These are phyloP conservation scores for Sarocladiaceae sp. DNA, from an alignment of 2,329 filamentous ascomycete species.

Conservation along the genomic window DNA sequence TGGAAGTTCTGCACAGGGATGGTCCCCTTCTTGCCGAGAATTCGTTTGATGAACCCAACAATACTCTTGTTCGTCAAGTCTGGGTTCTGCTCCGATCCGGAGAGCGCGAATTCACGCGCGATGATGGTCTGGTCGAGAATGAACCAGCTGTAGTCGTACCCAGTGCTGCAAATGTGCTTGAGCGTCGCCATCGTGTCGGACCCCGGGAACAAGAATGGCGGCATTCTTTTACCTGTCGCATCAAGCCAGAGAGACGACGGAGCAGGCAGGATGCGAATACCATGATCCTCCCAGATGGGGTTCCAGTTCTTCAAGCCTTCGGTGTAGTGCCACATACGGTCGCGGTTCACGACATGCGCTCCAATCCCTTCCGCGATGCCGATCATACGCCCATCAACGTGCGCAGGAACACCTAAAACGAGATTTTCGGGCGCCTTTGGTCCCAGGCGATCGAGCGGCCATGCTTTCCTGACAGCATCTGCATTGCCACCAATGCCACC, in stretches of 20 bases:
- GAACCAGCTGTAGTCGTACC: slow-evolving; percentile 62
- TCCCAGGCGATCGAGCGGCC: slow-evolving; percentile 54
- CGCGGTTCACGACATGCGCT: slow-evolving; percentile 53
- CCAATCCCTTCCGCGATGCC: slow-evolving; percentile 49
- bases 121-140: slow-evolving; percentile 55
- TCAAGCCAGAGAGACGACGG: slow-evolving; percentile 62
- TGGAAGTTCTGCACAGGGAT: slow-evolving; percentile 53
- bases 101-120: slow-evolving; percentile 57
- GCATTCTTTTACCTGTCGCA: slow-evolving; percentile 53
- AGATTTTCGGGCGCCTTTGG: slow-evolving; percentile 51
- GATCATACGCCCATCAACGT: slow-evolving; percentile 63
- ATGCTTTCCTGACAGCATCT: slow-evolving; percentile 54
- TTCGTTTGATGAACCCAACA: slow-evolving; percentile 45
- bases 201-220: slow-evolving; percentile 52
- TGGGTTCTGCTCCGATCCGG: slow-evolving; percentile 60
- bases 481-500: slow-evolving; percentile 59
- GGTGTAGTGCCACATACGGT: slow-evolving; percentile 65
- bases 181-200: slow-evolving; percentile 54
- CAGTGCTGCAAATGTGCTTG: slow-evolving; percentile 55
- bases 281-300: slow-evolving; percentile 55
- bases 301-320: slow-evolving; percentile 60
- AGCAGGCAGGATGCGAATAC: slow-evolving; percentile 56
- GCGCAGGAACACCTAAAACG: slow-evolving; percentile 56
- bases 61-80: slow-evolving; percentile 55
- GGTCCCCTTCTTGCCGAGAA: slow-evolving; percentile 50